Evolutionary conservation across 2,329 filamentous ascomycete species (phyloP).

Genomic region (Ascomycota sp.): DNA sequence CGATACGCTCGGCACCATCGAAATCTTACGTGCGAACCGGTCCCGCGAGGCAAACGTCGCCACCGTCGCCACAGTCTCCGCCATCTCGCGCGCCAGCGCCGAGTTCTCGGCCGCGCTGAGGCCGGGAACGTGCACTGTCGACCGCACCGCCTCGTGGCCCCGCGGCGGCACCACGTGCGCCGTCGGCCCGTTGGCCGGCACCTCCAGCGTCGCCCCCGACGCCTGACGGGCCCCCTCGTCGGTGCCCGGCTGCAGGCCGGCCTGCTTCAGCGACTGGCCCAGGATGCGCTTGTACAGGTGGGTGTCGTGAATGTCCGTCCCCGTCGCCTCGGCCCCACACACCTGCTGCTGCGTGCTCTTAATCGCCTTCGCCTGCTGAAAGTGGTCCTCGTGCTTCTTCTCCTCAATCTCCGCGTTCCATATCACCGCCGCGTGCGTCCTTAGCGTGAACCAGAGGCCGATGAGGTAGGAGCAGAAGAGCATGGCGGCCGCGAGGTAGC

Average conservation of each 20-base stretch:
- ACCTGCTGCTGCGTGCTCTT: slow-evolving; percentile 17
- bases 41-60: slow-evolving; percentile 74
- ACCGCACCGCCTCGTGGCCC: slow-evolving; percentile 22
- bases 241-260: slow-evolving; percentile 42
- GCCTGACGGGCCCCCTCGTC: slow-evolving; percentile 21
- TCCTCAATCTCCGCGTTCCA: slow-evolving; percentile 77
- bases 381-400: slow-evolving; percentile 42
- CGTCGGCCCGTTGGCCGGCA: slow-evolving; percentile 25
- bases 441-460: slow-evolving; percentile 82
- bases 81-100: slow-evolving; percentile 64
- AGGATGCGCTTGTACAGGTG: slow-evolving; percentile 85
- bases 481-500: slow-evolving; percentile 66
- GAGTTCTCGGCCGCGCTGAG: slow-evolving; percentile 69
- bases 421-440: slow-evolving; percentile 90
- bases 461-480: slow-evolving; percentile 88
- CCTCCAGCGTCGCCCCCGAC: slow-evolving; percentile 14
- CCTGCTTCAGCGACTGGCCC: slow-evolving; percentile 72
- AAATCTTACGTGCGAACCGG: slow-evolving; percentile 20
- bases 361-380: slow-evolving; percentile 12
- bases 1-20: slow-evolving; percentile 7
- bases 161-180: slow-evolving; percentile 65
- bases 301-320: slow-evolving; percentile 62
- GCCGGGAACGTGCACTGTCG: slow-evolving; percentile 38
- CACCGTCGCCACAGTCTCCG: slow-evolving; percentile 83
- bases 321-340: slow-evolving; percentile 25